phyloP scores from a whole-genome alignment of 495 filamentous ascomycete genomes.

The Penicillium atrosanguineum region DNA sequence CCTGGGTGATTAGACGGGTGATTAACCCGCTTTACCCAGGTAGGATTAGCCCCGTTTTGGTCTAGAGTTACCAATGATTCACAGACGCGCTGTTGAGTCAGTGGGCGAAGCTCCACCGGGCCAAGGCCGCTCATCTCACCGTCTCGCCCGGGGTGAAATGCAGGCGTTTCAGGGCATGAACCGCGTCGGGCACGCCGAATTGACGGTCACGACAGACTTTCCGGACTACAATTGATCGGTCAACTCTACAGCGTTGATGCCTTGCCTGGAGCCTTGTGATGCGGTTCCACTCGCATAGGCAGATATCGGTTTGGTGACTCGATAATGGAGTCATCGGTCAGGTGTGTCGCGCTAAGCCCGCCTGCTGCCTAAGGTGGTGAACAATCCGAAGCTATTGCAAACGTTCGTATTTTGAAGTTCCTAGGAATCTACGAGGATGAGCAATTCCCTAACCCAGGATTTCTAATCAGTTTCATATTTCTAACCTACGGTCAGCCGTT shows the following conservation, averaged over 20 bases:
- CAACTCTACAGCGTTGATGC: constrained; percentile 9
- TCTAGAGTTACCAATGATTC: background rate
- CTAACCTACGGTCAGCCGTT: constrained; percentile 2
- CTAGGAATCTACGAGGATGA: background rate
- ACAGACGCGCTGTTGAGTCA: background rate
- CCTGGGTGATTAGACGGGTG: constrained; percentile 10
- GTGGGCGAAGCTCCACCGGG: background rate
- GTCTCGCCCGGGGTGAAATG: constrained; percentile 10
- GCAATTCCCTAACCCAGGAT: background rate
- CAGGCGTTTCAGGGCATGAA: background rate
- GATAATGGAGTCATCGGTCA: constrained; percentile 20
- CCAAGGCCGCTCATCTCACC: constrained; percentile 17
- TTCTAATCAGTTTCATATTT: background rate
- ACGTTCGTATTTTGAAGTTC: background rate
- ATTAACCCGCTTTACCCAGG: constrained; percentile 12
- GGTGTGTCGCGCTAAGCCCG: constrained; percentile 10
- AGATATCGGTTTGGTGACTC: constrained; percentile 11
- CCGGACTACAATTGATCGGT: background rate
- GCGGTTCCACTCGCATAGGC: constrained; percentile 9
- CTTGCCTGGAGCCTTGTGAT: constrained; percentile 19
- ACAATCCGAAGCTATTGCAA: background rate
- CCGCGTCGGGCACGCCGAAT: constrained; percentile 8
- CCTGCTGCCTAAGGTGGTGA: constrained; percentile 21
- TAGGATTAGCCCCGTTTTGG: constrained; percentile 1
- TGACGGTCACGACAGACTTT: constrained; percentile 15